phyloP scores from a whole-genome alignment of 306 rosid genomes.

The Macrotyloma uniflorum region DNA sequence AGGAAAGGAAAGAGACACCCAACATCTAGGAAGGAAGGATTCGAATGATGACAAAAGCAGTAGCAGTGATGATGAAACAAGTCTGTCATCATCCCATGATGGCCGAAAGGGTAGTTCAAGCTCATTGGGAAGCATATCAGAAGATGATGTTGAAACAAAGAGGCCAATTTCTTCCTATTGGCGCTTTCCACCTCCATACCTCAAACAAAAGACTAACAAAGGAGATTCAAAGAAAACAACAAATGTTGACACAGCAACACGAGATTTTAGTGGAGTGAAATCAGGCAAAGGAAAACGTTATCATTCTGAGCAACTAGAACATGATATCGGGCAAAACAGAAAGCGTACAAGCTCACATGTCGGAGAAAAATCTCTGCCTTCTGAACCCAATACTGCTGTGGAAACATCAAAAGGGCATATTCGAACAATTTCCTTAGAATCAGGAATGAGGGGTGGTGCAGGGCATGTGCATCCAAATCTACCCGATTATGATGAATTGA shows the following conservation, averaged over 20 bases:
- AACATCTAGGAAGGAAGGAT: slow-evolving; percentile 34
- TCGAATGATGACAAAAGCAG: slow-evolving; percentile 23
- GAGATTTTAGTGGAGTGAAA: slow-evolving; percentile 11
- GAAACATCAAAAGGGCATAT: slow-evolving; percentile 33
- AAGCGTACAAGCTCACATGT: slow-evolving; percentile 27
- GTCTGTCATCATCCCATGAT: slow-evolving; percentile 51
- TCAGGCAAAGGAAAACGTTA: slow-evolving; percentile 7
- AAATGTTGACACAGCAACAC: not conserved
- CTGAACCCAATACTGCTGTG: slow-evolving; percentile 11
- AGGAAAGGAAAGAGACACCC: slow-evolving; percentile 27
- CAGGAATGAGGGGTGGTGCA: slow-evolving; percentile 31
- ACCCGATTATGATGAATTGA: slow-evolving; percentile 79
- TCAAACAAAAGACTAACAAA: slow-evolving; percentile 47
- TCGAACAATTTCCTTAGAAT: slow-evolving; percentile 39
- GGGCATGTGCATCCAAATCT: slow-evolving; percentile 63
- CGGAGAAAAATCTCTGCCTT: slow-evolving; percentile 51
- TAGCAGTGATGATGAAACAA: slow-evolving; percentile 64
- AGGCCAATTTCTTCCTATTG: slow-evolving; percentile 44
- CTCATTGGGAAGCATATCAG: slow-evolving; percentile 54
- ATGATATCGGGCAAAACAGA: not conserved
- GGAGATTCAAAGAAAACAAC: slow-evolving; percentile 35
- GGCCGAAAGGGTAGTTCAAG: slow-evolving; percentile 50
- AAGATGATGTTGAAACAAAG: slow-evolving; percentile 53
- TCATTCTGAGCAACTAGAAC: slow-evolving; percentile 8
- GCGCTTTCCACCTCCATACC: slow-evolving; percentile 70